Conservation (phyloP, 139 green algal genomes). For the Trebouxia sp. region DNA sequence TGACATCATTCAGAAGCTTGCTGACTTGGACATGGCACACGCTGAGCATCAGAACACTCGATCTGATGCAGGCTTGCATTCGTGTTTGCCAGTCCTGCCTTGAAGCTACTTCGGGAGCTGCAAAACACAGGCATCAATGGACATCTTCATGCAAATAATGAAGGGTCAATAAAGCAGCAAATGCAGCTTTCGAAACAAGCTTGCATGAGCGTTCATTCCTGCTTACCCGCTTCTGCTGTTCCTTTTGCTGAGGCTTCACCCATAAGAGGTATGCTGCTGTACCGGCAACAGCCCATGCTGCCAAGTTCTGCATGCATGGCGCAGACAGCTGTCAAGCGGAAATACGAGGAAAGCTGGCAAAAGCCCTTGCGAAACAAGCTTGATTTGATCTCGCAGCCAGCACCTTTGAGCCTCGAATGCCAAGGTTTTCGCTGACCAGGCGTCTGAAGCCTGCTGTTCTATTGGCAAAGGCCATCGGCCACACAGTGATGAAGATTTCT, state of each 20-base stretch:
- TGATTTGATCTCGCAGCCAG: too few species aligned
- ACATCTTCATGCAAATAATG: too few species aligned
- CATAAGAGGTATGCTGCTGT: conserved; percentile 35
- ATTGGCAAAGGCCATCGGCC: neutral
- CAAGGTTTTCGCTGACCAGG: conserved; percentile 25
- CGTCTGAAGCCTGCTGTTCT: conserved; percentile 29
- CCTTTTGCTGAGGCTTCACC: conserved; percentile 32
- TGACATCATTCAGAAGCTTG: neutral
- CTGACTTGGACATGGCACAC: neutral
- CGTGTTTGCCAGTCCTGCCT: neutral
- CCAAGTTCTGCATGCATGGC: conserved; percentile 38
- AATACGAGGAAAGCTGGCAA: too few species aligned
- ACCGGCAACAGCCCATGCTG: conserved; percentile 38
- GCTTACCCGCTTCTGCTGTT: conserved; percentile 21
- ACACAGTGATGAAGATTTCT: neutral
- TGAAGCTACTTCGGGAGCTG: too few species aligned
- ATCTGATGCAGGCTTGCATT: neutral
- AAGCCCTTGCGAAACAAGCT: too few species aligned
- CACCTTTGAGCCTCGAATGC: conserved; percentile 23
- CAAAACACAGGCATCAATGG: too few species aligned
- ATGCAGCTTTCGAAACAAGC: too few species aligned
- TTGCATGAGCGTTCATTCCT: neutral
- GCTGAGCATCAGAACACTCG: neutral
- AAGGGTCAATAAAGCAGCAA: too few species aligned
- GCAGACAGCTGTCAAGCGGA: too few species aligned